Base-by-base conservation (phyloP, 2,329 filamentous ascomycete species). In the Coleophoma crateriformis region DNA sequence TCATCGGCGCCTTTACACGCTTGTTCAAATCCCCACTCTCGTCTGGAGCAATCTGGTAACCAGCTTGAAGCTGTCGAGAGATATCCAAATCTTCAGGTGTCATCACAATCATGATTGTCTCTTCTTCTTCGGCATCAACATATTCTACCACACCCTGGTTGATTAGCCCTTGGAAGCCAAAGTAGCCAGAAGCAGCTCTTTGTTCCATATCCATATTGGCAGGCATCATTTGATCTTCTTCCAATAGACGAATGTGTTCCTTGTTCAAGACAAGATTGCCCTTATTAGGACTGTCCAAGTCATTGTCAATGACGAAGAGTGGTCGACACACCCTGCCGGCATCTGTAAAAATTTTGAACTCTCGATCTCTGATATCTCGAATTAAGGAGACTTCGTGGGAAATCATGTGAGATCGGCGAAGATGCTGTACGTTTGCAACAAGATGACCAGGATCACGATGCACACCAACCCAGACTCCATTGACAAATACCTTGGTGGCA, bases 91-190 rank as follows among this genome's bases (percentile, higher is more conserved):
- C 94, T 66, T 97, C 92, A 0, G 94, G 94, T 0, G 90, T 95
- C 92, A 99, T 99, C 68, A 91, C 90, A 64, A 99, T 99, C 94
- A 99, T 99, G 37, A 94, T 86, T 0, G 90, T 95, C 68, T 99
- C 95, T 67, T 99, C 94, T 74, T 99, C 95, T 65, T 99, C 95
- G 0, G 94, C 94, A 67, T 99, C 94, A 11, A 99, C 81, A 63
- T 96, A 97, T 66, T 99, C 94, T 35, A 99, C 87, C 3, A 90
- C 89, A 68, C 92, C 94, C 12, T 82, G 81, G 50, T 85, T 81
- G 40, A 96, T 83, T 38, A 99, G 75, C 15, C 90, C 88, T 58
- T 90, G 82, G 90, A 95, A 99, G 46, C 90, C 91, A 62, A 88
- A 92, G 59, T 84, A 87, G 33, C 77, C 75, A 39, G 58, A 65